Conservation (phyloP, 192 early-diverging fungal genomes). For the Linnemannia schmuckeri region DNA sequence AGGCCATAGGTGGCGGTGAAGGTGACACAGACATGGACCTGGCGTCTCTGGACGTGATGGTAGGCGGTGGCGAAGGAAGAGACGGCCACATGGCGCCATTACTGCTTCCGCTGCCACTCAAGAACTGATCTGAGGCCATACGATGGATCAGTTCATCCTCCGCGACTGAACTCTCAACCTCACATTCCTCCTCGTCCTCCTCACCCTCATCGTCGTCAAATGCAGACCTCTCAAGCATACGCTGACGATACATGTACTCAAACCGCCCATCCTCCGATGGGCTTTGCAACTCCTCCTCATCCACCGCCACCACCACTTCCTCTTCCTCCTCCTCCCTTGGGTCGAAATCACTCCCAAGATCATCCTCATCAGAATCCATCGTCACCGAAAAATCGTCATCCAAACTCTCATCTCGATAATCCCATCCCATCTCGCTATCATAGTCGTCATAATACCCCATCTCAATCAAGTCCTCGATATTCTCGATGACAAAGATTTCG, state of each 20-base stretch:
- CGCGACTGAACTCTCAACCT: conserved; percentile 18
- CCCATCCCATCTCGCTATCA: conserved; percentile 30
- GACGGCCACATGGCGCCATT: neutral
- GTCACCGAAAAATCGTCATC: conserved; percentile 1
- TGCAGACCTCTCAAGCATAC: neutral
- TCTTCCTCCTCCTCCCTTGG: neutral
- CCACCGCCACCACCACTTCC: neutral
- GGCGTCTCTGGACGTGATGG: neutral
- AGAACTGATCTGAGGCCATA: neutral
- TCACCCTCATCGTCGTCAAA: neutral
- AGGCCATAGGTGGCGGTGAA: neutral
- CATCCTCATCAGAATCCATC: conserved; percentile 6
- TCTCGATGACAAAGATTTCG: conserved; percentile 22
- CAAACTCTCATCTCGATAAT: conserved; percentile 26
- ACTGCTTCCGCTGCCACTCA: neutral
- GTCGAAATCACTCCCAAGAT: neutral
- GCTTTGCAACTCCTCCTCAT: conserved; percentile 9
- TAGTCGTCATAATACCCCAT: conserved; percentile 26
- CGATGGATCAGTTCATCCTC: conserved; percentile 27
- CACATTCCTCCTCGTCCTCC: neutral
- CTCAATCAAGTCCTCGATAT: conserved; percentile 18
- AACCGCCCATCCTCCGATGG: conserved; percentile 14
- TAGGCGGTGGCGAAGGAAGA: neutral
- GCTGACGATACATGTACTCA: neutral
- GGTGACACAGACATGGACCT: neutral